Evolutionary conservation across 2,329 filamentous ascomycete genomes (phyloP).

Genomic region (Periconia macrospinosa): DNA sequence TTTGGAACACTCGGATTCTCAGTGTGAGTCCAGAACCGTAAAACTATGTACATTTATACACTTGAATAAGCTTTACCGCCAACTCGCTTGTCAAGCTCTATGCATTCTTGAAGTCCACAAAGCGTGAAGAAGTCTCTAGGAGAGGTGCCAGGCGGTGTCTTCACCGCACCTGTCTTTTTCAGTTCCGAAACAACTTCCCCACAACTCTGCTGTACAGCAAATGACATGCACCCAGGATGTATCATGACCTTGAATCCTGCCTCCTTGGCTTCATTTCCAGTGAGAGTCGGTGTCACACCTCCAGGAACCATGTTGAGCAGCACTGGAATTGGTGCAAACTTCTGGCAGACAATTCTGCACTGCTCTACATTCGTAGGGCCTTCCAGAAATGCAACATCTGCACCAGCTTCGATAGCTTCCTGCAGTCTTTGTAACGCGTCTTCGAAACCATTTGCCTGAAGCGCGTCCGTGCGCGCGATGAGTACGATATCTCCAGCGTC

Average conservation of each 20-base stretch:
- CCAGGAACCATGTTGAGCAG: slow-evolving; percentile 59
- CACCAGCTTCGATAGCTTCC: slow-evolving; percentile 41
- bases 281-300: slow-evolving; percentile 56
- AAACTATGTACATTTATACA: not conserved
- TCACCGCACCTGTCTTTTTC: not conserved
- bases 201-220: not conserved
- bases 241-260: slow-evolving; percentile 61
- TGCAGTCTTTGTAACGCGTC: slow-evolving; percentile 54
- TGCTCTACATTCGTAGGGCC: slow-evolving; percentile 57
- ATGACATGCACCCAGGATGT: slow-evolving; percentile 41
- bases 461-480: slow-evolving; percentile 63
- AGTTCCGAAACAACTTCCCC: not conserved
- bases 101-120: not conserved
- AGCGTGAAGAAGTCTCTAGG: not conserved
- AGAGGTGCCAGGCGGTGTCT: not conserved
- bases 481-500: slow-evolving; percentile 54
- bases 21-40: too few relatives aligned
- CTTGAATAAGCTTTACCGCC: not conserved
- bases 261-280: slow-evolving; percentile 53
- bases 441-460: slow-evolving; percentile 58
- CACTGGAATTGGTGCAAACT: slow-evolving; percentile 51
- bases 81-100: not conserved
- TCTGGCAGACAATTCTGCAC: slow-evolving; percentile 42
- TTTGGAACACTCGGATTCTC: too few relatives aligned
- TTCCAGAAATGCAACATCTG: slow-evolving; percentile 61